phyloP scores from a whole-genome alignment of 441 rosid genomes.

The Croton setiger region DNA sequence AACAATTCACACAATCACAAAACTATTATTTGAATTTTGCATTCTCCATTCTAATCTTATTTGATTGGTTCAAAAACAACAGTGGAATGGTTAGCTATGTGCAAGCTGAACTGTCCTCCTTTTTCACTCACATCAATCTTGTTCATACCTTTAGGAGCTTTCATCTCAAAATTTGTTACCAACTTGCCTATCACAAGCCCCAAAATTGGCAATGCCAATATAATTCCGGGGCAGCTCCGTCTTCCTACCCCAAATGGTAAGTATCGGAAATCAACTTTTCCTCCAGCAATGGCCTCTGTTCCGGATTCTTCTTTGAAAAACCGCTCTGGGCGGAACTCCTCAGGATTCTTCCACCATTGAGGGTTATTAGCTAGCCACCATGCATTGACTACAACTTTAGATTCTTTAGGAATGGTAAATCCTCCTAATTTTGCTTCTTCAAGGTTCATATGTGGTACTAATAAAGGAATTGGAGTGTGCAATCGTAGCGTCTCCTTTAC shows the following conservation, averaged over 20 bases:
- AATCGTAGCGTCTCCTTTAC: conserved; percentile 53
- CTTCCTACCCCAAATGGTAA: conserved; percentile 57
- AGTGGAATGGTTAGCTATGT: conserved; percentile 49
- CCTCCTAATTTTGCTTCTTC: conserved; percentile 52
- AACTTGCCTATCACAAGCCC: conserved; percentile 43
- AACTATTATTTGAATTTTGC: background rate
- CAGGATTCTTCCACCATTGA: conserved; percentile 46
- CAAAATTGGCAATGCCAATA: conserved; percentile 51
- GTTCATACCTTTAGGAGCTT: conserved; percentile 28
- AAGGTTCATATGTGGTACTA: conserved; percentile 65
- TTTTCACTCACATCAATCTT: conserved; percentile 48
- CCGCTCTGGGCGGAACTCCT: conserved; percentile 51
- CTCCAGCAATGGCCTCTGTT: conserved; percentile 41
- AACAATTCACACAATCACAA: background rate
- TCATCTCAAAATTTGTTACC: conserved; percentile 43
- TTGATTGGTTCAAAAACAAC: conserved; percentile 39
- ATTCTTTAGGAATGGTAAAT: conserved; percentile 48
- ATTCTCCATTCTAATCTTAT: background rate
- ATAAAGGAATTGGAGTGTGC: conserved; percentile 54
- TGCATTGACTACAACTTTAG: conserved; percentile 57
- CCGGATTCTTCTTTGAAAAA: conserved; percentile 44
- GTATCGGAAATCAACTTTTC: conserved; percentile 51
- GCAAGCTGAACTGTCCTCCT: conserved; percentile 69
- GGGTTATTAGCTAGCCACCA: conserved; percentile 69
- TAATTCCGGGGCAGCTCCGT: conserved; percentile 58